Conservation (phyloP, 2,329 filamentous ascomycete genomes). For the Delphinella strobiligena region DNA sequence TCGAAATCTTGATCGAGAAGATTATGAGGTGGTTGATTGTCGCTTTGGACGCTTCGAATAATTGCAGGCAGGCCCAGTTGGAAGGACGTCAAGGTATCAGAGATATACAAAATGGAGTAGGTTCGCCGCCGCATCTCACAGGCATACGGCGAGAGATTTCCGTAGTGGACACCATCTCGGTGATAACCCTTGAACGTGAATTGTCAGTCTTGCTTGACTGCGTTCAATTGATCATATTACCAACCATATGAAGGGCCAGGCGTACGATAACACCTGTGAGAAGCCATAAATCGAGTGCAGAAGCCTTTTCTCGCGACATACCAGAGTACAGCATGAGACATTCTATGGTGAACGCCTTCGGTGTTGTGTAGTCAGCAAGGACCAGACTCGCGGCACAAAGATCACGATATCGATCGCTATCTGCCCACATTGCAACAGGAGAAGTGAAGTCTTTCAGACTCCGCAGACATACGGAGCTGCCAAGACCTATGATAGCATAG, state of each 20-base stretch:
- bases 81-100: constrained; percentile 27
- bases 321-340: constrained; percentile 25
- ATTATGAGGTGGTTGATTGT: constrained; percentile 33
- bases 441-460: constrained; percentile 13
- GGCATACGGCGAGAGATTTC: constrained; percentile 26
- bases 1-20: constrained; percentile 34
- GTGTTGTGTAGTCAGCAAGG: constrained; percentile 29
- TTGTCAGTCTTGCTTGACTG: too few species aligned
- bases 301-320: constrained; percentile 17
- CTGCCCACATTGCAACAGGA: constrained; percentile 12
- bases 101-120: too few species aligned
- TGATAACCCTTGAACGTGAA: too few species aligned
- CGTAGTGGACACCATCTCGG: constrained; percentile 32
- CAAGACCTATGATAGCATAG: constrained; percentile 34
- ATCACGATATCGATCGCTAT: constrained; percentile 18
- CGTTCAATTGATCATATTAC: too few species aligned
- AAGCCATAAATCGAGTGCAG: constrained; percentile 28
- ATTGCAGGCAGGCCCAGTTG: constrained; percentile 39
- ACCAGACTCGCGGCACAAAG: constrained; percentile 20
- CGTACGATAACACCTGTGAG: constrained; percentile 27
- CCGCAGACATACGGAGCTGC: constrained; percentile 20
- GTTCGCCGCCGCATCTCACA: too few species aligned
- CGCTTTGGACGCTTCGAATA: constrained; percentile 28
- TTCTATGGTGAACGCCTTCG: constrained; percentile 31
- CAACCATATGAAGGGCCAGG: constrained; percentile 29